Evolutionary conservation across 345 rosid genomes (phyloP).

Genomic region (Gossypium arboreum): DNA sequence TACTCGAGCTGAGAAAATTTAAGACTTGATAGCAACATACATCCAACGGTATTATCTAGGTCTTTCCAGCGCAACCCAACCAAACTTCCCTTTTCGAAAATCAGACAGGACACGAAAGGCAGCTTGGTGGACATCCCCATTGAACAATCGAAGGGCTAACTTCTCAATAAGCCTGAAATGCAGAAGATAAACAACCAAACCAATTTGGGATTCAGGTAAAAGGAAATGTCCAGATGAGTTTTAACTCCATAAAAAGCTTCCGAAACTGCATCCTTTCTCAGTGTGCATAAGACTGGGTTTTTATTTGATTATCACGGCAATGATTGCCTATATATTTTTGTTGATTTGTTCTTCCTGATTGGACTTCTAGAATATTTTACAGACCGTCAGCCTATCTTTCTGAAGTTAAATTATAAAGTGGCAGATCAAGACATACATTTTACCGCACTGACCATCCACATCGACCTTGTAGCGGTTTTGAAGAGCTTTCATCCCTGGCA

Average conservation of each 20-base stretch:
- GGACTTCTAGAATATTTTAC: not conserved
- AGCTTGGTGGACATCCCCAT: constrained; percentile 81
- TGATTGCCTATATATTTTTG: not conserved
- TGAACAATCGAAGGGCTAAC: constrained; percentile 68
- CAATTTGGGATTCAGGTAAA: not conserved
- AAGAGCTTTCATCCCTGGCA: constrained; percentile 5
- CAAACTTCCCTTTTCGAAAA: constrained; percentile 87
- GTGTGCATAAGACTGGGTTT: not conserved
- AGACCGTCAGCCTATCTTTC: not conserved
- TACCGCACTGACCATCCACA: constrained; percentile 4
- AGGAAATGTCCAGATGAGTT: not conserved
- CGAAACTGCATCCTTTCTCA: not conserved
- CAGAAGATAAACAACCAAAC: constrained; percentile 18
- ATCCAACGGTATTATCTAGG: constrained; percentile 34
- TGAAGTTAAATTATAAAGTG: not conserved
- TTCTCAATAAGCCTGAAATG: constrained; percentile 68
- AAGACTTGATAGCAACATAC: not conserved
- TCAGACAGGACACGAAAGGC: constrained; percentile 74
- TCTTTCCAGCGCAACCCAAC: constrained; percentile 75
- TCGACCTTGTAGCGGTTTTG: constrained; percentile 6
- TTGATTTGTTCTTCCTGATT: not conserved
- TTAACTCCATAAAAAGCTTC: not conserved
- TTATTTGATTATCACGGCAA: not conserved
- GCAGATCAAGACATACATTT: constrained; percentile 3
- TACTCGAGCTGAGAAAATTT: not conserved